These are phyloP conservation scores for Yamadazyma mexicana DNA, from an alignment of 1,139 yeast genomes.

Conservation along the genomic window DNA sequence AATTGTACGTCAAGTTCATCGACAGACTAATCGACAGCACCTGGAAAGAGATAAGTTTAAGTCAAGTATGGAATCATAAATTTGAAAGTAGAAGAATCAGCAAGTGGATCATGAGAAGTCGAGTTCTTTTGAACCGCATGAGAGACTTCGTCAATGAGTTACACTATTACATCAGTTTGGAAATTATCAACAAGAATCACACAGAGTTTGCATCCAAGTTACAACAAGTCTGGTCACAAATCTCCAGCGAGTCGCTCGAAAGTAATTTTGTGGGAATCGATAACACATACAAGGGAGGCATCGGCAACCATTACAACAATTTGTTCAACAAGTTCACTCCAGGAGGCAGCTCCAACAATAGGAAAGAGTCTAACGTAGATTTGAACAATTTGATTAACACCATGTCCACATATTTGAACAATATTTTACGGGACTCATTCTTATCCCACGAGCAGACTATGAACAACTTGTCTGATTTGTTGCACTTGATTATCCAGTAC, in stretches of 20 bases:
- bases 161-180: constrained; percentile 55
- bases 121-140: constrained; percentile 63
- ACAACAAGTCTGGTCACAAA: constrained; percentile 16
- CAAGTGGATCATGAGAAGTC: constrained; percentile 59
- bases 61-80: constrained; percentile 64
- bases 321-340: constrained; percentile 27
- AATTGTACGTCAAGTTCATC: constrained; percentile 62
- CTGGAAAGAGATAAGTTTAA: constrained; percentile 73
- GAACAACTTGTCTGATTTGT: constrained; percentile 43
- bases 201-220: constrained; percentile 32
- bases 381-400: constrained; percentile 51
- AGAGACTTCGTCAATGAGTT: constrained; percentile 58
- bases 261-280: constrained; percentile 9
- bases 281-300: constrained; percentile 8
- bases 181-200: constrained; percentile 64
- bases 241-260: constrained; percentile 17
- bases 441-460: constrained; percentile 62
- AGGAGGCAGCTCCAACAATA: background rate
- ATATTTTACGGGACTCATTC: constrained; percentile 66
- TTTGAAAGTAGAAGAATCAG: constrained; percentile 41
- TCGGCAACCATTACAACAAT: constrained; percentile 22
- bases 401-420: constrained; percentile 61
- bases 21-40: constrained; percentile 60
- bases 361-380: constrained; percentile 23
- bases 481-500: constrained; percentile 52